Conservation (phyloP, 345 rosid genomes). For the Hirschfeldia incana region DNA sequence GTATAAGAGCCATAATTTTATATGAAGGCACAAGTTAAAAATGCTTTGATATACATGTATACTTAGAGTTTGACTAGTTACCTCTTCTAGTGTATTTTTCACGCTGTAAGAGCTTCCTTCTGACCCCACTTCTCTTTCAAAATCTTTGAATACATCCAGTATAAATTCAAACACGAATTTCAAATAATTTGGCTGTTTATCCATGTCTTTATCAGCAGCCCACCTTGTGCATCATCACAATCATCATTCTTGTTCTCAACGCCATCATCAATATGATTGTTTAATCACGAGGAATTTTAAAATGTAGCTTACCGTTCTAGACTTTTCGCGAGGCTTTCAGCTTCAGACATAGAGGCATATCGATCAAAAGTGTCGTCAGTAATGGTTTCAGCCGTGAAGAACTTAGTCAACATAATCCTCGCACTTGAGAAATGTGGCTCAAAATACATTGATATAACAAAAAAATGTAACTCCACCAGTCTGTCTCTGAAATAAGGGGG, state of each 20-base stretch:
- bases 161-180: background rate
- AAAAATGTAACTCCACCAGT: background rate
- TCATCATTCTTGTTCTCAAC: background rate
- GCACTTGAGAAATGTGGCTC: constrained; percentile 17
- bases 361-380: constrained; percentile 28
- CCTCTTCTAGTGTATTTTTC: constrained; percentile 9
- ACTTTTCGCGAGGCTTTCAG: background rate
- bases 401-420: constrained; percentile 10
- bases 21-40: background rate
- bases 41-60: background rate
- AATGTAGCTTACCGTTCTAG: constrained; percentile 9
- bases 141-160: background rate
- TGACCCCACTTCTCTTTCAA: background rate
- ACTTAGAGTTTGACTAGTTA: background rate
- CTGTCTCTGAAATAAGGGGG: constrained; percentile 27
- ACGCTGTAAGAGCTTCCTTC: constrained; percentile 9
- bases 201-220: constrained; percentile 16
- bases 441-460: background rate
- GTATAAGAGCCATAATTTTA: background rate
- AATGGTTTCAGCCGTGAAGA: background rate
- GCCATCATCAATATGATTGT: background rate
- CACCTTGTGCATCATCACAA: constrained; percentile 17
- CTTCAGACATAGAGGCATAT: constrained; percentile 26
- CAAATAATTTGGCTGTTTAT: constrained; percentile 10
- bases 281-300: background rate